Base-by-base conservation (phyloP, 192 early-diverging fungal species). In the Chytriomyces sp. region DNA sequence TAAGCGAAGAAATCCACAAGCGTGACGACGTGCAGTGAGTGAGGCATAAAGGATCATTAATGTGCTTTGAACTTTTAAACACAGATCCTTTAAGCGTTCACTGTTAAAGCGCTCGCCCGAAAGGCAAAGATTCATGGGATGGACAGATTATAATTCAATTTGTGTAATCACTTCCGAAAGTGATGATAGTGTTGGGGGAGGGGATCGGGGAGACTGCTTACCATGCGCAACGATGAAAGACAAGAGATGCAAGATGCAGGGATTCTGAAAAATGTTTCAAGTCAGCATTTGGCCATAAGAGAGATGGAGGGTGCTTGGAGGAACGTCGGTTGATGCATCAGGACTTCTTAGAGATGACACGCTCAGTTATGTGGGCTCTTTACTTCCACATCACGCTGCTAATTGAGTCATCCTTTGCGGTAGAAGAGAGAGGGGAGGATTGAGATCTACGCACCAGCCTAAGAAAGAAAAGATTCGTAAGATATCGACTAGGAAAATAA, bases 361-460 rank as follows among this genome's bases (percentile, higher is more conserved):
- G 53, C 53, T 57, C 53, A 57, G 13, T 57, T 1, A 4, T 57
- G 53, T 57, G 53, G 53, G 53, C 53, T 57, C 53, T 57, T 57
- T 57, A 57, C 53, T 57, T 57, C 53, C 53, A 57, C 53, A 57
- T 57, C 53, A 57, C 53, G 53, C 53, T 57, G 53, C 53, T 57
- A 57, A 57, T 20, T 13, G 53, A n/a, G 53, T 57, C 53, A 57
- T 57, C 53, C 53, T 57, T 57, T 13, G 53, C 13, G 13, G 53
- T 4, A 57, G 53, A 57, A 57, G 53, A 57, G 53, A 13, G 53
- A 57, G 53, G 20, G 53, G 35, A 35, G 35, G 35, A 35, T 35
- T 1, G 4, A 35, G 2, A 35, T 35, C 3, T 35, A 35, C 53
- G 13, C 1, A 57, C 53, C 53, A n/a, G 53, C 53, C 20, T 57